Conservation (phyloP, 1,284 basidiomycete genomes). For the Trametes pubescens region DNA sequence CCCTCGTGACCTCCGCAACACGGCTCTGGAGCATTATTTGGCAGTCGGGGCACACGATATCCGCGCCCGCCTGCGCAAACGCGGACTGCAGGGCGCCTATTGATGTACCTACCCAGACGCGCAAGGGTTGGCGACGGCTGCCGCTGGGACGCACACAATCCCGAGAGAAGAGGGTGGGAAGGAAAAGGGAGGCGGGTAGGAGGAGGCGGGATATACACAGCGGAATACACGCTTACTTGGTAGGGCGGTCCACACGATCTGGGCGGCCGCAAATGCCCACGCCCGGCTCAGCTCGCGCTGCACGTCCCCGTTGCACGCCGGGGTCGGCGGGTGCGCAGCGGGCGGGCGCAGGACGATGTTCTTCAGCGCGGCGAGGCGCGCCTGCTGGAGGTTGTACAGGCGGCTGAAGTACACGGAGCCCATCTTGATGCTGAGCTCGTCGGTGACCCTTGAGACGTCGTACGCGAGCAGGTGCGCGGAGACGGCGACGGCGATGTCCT, state of each 20-base stretch:
- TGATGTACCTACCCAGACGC: background rate
- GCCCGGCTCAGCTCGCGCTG: background rate
- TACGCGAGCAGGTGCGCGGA: constrained; percentile 45
- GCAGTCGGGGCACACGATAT: constrained; percentile 46
- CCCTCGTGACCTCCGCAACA: constrained; percentile 65
- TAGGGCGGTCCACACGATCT: constrained; percentile 7
- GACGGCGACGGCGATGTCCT: constrained; percentile 43
- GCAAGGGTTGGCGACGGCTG: background rate
- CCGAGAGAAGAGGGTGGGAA: background rate
- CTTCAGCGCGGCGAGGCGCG: constrained; percentile 44
- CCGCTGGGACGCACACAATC: background rate
- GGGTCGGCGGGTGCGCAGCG: constrained; percentile 32
- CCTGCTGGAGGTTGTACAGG: constrained; percentile 47
- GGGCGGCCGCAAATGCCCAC: constrained; percentile 13
- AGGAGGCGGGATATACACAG: background rate
- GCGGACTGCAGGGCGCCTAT: background rate
- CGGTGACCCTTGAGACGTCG: constrained; percentile 36
- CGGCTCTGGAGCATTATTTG: constrained; percentile 62
- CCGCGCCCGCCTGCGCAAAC: background rate
- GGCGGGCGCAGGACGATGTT: constrained; percentile 43
- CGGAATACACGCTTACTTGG: constrained; percentile 1
- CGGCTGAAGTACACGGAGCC: constrained; percentile 48
- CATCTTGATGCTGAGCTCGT: constrained; percentile 39
- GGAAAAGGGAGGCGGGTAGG: background rate
- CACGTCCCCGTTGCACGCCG: background rate